Conservation (phyloP, 179 eudicot genomes). For the Beta macrorhiza region DNA sequence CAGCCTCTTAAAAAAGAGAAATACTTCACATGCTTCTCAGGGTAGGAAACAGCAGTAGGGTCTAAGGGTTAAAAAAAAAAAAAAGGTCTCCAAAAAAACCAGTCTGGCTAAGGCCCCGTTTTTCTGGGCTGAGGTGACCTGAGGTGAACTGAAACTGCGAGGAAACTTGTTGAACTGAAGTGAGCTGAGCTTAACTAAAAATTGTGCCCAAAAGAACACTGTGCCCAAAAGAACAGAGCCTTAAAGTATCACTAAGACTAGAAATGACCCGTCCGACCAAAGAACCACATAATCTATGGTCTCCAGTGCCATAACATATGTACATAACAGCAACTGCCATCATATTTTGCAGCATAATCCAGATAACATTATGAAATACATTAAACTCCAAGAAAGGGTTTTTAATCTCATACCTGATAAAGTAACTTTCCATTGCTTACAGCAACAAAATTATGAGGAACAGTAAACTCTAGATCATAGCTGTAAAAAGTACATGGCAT, state of each 20-base stretch:
- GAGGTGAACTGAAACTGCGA: too few relatives aligned
- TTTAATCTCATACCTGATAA: slow-evolving; percentile 69
- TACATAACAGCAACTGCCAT: background rate
- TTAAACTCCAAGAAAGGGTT: background rate
- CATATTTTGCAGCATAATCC: background rate
- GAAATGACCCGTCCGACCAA: background rate
- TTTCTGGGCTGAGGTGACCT: too few relatives aligned
- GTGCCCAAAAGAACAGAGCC: too few relatives aligned
- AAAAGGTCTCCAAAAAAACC: too few relatives aligned
- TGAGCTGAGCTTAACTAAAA: too few relatives aligned
- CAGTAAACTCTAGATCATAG: slow-evolving; percentile 94
- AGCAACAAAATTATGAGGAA: slow-evolving; percentile 81
- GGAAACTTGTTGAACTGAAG: too few relatives aligned
- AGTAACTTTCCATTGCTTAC: slow-evolving; percentile 87
- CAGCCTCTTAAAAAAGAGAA: too few relatives aligned
- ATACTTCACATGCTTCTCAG: too few relatives aligned
- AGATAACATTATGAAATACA: background rate
- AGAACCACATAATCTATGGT: background rate
- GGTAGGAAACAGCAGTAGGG: too few relatives aligned
- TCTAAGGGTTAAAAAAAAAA: too few relatives aligned
- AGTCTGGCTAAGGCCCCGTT: too few relatives aligned
- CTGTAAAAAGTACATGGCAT: slow-evolving; percentile 38
- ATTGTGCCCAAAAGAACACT: too few relatives aligned
- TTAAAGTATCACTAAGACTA: background rate
- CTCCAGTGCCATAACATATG: background rate